phyloP scores from a whole-genome alignment of 2,329 filamentous ascomycete genomes.

The Trichothecium roseum region DNA sequence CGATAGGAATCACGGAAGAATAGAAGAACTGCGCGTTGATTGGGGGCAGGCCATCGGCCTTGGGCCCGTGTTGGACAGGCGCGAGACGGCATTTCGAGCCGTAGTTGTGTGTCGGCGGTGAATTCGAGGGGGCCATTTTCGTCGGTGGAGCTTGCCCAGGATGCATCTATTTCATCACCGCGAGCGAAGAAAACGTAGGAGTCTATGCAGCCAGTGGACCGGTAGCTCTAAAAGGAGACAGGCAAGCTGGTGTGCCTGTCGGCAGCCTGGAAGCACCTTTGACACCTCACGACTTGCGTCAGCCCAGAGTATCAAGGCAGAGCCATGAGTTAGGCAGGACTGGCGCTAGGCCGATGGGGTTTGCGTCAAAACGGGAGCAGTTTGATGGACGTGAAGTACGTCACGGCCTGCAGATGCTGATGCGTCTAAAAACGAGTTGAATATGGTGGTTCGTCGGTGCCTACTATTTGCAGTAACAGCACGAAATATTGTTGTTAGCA shows the following conservation, averaged over 20 bases:
- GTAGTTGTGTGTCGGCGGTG: constrained; percentile 39
- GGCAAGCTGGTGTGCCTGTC: neutral
- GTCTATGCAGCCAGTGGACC: neutral
- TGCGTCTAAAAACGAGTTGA: too few relatives aligned
- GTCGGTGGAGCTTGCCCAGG: neutral
- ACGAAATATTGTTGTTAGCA: too few relatives aligned
- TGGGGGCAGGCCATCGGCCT: constrained; percentile 42
- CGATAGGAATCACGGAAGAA: constrained; percentile 69
- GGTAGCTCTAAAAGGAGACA: neutral
- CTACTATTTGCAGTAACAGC: too few relatives aligned
- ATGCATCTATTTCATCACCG: neutral
- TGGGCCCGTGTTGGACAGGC: constrained; percentile 27
- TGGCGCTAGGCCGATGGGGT: too few relatives aligned
- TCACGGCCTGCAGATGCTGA: too few relatives aligned
- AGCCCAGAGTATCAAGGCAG: too few relatives aligned
- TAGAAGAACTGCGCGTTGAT: constrained; percentile 75
- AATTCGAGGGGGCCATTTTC: constrained; percentile 4
- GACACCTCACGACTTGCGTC: too few relatives aligned
- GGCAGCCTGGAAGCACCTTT: too few relatives aligned
- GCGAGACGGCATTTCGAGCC: constrained; percentile 48
- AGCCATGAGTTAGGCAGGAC: too few relatives aligned
- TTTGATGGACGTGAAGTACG: too few relatives aligned
- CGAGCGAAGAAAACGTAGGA: neutral
- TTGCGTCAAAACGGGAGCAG: too few relatives aligned
- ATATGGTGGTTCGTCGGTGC: too few relatives aligned